A percentile compares a stretch with the other conserved stretches of the same genome.
Evolutionary conservation across 2,329 filamentous ascomycete genomes (phyloP).

Genomic region (Cercospora berteroae): DNA sequence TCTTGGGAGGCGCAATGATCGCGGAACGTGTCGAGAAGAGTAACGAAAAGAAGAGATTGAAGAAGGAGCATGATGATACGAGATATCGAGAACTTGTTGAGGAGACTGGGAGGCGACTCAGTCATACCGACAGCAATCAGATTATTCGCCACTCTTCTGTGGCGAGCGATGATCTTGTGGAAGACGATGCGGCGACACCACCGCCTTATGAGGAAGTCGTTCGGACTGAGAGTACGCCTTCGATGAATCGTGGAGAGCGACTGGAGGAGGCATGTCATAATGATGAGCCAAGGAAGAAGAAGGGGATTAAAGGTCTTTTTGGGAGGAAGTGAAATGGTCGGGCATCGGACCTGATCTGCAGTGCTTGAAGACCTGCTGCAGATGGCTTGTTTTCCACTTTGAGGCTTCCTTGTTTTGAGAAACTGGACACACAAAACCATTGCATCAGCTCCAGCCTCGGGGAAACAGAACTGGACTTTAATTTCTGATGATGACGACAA

Average conservation of each 20-base stretch:
- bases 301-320: not conserved
- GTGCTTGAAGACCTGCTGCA: not conserved
- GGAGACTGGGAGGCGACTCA: slow-evolving; percentile 27
- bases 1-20: slow-evolving; percentile 27
- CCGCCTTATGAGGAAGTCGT: not conserved
- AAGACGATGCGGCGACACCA: not conserved
- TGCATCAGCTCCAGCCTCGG: not conserved
- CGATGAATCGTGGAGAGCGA: not conserved
- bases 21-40: slow-evolving; percentile 27
- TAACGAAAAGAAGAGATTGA: slow-evolving; percentile 26
- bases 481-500: not conserved
- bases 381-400: not conserved
- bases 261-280: not conserved
- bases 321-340: not conserved
- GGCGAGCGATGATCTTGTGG: slow-evolving; percentile 6
- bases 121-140: slow-evolving; percentile 12
- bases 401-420: not conserved
- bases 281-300: not conserved
- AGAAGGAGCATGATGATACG: slow-evolving; percentile 25
- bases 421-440: not conserved
- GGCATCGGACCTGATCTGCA: no score
- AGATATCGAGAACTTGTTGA: slow-evolving; percentile 27
- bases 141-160: not conserved
- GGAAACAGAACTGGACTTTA: not conserved
- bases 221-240: not conserved